Evolutionary conservation across 805 yeast species (phyloP), one percentile per base, ranked within the genome.

Genomic region (Suhomyces sp.): DNA sequence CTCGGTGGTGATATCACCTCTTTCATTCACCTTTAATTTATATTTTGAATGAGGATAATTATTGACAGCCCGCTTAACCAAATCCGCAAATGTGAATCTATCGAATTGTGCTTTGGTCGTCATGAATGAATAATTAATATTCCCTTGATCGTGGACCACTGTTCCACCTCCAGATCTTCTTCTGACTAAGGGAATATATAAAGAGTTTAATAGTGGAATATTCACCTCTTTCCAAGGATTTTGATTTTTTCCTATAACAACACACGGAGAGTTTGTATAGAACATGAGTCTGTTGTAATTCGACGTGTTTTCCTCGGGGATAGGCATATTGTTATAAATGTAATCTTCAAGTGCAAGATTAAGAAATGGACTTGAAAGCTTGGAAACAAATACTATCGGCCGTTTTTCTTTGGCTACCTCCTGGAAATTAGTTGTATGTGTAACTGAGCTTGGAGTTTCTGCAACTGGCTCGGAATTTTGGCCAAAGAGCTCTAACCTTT

Each of bases 221-320:
- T 86, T 84, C 25, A 80, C 72, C 54, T 93, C 99, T 39, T 79
- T 76, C 87, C 91, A 91, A 2, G 96, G 95, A 44, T 88, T 93
- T 59, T 93, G 99, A 53, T 93, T 93, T 52, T 95, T 88, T 0
- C 99, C 99, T 9, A 93, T 69, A 2, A 93, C 95, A n/a, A 88
- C 87, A 56, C 96, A 86, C 1, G 91, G 87, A 2, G 76, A 56
- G 54, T 93, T 93, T 22, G 72, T 68, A 54, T 93, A 93, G 36
- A 91, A 69, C 39, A 88, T 53, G 19, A 93, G 62, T 36, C 95
- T 58, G 38, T 77, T 74, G 31, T 63, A 65, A 22, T 57, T 51
- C 4, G 44, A 38, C 18, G 41, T 27, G 3, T 37, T 33, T 11
- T 42, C 32, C n/a, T 37, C 28, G 6, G 33, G 33, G 0, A 64